Conservation (phyloP, 495 filamentous ascomycete species). For the Corynascus novoguineensis region DNA sequence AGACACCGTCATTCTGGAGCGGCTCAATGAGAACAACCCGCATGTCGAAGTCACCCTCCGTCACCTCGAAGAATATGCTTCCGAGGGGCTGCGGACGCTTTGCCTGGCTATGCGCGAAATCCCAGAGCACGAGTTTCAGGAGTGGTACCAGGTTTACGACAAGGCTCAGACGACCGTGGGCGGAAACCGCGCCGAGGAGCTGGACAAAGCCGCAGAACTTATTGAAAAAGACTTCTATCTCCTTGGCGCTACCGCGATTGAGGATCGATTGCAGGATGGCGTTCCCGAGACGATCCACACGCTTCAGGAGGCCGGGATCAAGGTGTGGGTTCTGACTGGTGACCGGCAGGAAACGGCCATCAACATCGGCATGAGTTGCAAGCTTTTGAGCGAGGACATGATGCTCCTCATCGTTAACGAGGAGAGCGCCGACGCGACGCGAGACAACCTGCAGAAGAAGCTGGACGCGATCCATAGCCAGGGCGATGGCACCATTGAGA, state of each 20-base stretch:
- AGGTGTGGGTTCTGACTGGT: slow-evolving; percentile 97
- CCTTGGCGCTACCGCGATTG: slow-evolving; percentile 93
- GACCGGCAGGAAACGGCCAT: slow-evolving; percentile 99
- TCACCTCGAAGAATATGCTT: slow-evolving; percentile 96
- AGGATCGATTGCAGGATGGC: slow-evolving; percentile 94
- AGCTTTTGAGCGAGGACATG: slow-evolving; percentile 98
- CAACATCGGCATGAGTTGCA: slow-evolving; percentile 99
- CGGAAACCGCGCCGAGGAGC: slow-evolving; percentile 85
- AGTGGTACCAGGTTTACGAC: slow-evolving; percentile 84
- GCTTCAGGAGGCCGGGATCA: slow-evolving; percentile 93
- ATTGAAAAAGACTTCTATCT: slow-evolving; percentile 90
- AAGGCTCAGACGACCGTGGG: slow-evolving; percentile 86
- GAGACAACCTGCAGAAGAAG: slow-evolving; percentile 87
- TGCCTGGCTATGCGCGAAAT: slow-evolving; percentile 95
- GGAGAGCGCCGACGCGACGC: slow-evolving; percentile 65
- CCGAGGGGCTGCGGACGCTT: slow-evolving; percentile 89
- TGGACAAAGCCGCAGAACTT: slow-evolving; percentile 95
- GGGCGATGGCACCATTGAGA: slow-evolving; percentile 63
- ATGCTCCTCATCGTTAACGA: slow-evolving; percentile 95
- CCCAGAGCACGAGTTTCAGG: slow-evolving; percentile 80
- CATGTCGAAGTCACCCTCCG: slow-evolving; percentile 81
- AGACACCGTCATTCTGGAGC: slow-evolving; percentile 94
- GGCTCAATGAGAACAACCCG: slow-evolving; percentile 71
- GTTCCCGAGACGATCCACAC: slow-evolving; percentile 99
- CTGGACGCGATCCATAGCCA: slow-evolving; percentile 79